Evolutionary conservation across 2,329 filamentous ascomycete species (phyloP).

Genomic region (Botryosphaeria dothidea): DNA sequence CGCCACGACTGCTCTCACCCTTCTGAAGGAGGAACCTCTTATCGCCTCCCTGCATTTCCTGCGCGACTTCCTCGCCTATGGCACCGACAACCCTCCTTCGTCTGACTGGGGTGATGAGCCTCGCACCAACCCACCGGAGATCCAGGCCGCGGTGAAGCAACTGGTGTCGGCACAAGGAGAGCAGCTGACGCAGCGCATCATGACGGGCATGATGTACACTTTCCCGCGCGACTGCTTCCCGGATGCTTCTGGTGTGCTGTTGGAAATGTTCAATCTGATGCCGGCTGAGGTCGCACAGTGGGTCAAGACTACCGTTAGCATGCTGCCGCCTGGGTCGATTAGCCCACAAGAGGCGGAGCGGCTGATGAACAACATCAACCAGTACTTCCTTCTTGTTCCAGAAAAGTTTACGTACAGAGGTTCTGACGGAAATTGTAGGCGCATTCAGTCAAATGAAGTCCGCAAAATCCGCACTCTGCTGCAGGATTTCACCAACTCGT

Average conservation of each 20-base stretch:
- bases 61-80: slow-evolving; percentile 87
- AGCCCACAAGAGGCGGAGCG: slow-evolving; percentile 77
- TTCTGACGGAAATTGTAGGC: slow-evolving; percentile 31
- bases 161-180: slow-evolving; percentile 72
- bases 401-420: neutral
- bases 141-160: slow-evolving; percentile 71
- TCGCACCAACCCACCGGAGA: slow-evolving; percentile 64
- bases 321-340: slow-evolving; percentile 81
- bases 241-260: slow-evolving; percentile 88
- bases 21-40: slow-evolving; percentile 90
- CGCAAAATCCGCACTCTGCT: slow-evolving; percentile 81
- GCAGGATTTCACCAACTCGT: slow-evolving; percentile 96
- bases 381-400: slow-evolving; percentile 39
- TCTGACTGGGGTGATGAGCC: slow-evolving; percentile 63
- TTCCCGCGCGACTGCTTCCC: slow-evolving; percentile 96
- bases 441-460: slow-evolving; percentile 67
- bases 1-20: slow-evolving; percentile 77
- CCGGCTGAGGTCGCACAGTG: slow-evolving; percentile 77
- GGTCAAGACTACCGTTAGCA: slow-evolving; percentile 79
- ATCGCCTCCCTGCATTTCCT: slow-evolving; percentile 90
- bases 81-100: slow-evolving; percentile 66
- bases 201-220: slow-evolving; percentile 99
- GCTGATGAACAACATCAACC: slow-evolving; percentile 76
- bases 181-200: slow-evolving; percentile 78
- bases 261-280: slow-evolving; percentile 84